phyloP scores from a whole-genome alignment of 1,139 yeast species.

The Wickerhamiella infanticola region DNA sequence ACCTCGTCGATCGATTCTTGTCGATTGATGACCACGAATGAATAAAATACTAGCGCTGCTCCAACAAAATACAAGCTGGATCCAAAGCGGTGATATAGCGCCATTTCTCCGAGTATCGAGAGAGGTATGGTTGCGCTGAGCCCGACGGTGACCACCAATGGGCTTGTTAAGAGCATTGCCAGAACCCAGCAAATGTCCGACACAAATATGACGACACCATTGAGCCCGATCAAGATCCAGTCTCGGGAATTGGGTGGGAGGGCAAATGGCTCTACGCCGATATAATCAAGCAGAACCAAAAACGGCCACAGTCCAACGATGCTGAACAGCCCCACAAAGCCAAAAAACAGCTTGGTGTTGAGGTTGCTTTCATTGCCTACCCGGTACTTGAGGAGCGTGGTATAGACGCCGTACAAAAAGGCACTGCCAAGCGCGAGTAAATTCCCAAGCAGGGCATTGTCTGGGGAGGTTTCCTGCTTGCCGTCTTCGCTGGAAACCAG shows the following conservation, averaged over 20 bases:
- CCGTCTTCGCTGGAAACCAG: conserved; percentile 40
- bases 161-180: conserved; percentile 84
- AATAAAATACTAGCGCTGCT: conserved; percentile 61
- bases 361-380: conserved; percentile 59
- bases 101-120: conserved; percentile 82
- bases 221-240: conserved; percentile 39
- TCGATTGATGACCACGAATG: conserved; percentile 69
- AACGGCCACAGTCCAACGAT: conserved; percentile 72
- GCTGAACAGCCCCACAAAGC: conserved; percentile 83
- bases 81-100: conserved; percentile 49
- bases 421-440: conserved; percentile 72
- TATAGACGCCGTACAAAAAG: conserved; percentile 75
- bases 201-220: conserved; percentile 63
- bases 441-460: conserved; percentile 53
- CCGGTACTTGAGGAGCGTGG: conserved; percentile 61
- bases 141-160: conserved; percentile 90
- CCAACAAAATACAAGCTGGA: conserved; percentile 56
- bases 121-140: conserved; percentile 84
- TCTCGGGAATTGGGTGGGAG: conserved; percentile 45
- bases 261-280: conserved; percentile 54
- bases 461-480: conserved; percentile 19
- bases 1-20: conserved; percentile 46
- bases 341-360: conserved; percentile 78
- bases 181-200: conserved; percentile 94
- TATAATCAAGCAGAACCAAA: conserved; percentile 43